Evolutionary conservation across 83 land plant species (phyloP).

Genomic region (Picea abies): DNA sequence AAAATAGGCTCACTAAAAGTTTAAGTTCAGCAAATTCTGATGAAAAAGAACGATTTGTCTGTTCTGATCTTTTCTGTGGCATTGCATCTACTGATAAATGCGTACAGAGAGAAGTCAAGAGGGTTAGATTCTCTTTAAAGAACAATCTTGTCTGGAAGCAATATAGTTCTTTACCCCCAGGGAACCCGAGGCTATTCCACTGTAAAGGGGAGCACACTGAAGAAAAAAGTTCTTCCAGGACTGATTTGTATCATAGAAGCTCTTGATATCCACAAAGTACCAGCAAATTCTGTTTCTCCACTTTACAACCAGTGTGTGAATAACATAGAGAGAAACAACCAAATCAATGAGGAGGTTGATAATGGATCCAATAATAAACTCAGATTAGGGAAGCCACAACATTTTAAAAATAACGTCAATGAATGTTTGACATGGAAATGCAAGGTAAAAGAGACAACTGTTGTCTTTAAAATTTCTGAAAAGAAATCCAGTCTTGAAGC

Average conservation of each 20-base stretch:
- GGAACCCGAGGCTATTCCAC: slow-evolving; percentile 55
- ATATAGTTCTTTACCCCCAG: slow-evolving; percentile 77
- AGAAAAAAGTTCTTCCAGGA: slow-evolving; percentile 87
- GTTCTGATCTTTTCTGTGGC: neutral
- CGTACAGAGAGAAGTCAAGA: slow-evolving; percentile 56
- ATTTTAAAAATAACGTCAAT: neutral
- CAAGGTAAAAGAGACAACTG: neutral
- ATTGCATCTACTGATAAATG: slow-evolving; percentile 20
- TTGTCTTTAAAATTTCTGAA: neutral
- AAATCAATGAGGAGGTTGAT: neutral
- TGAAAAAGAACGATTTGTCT: neutral
- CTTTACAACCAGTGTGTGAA: neutral
- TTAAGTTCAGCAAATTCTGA: neutral
- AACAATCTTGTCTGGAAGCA: slow-evolving; percentile 91
- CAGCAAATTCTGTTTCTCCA: neutral
- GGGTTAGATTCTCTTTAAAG: slow-evolving; percentile 81
- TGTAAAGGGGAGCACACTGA: slow-evolving; percentile 89
- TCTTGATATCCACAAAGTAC: neutral
- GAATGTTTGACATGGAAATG: too few relatives aligned
- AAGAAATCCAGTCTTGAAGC: neutral
- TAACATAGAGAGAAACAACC: neutral
- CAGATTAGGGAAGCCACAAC: neutral
- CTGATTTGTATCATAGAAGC: slow-evolving; percentile 51
- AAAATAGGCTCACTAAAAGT: neutral
- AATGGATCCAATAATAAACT: neutral